These are phyloP conservation scores for Endothia cerciana DNA, from an alignment of 2,329 filamentous ascomycete genomes.

Conservation along the genomic window DNA sequence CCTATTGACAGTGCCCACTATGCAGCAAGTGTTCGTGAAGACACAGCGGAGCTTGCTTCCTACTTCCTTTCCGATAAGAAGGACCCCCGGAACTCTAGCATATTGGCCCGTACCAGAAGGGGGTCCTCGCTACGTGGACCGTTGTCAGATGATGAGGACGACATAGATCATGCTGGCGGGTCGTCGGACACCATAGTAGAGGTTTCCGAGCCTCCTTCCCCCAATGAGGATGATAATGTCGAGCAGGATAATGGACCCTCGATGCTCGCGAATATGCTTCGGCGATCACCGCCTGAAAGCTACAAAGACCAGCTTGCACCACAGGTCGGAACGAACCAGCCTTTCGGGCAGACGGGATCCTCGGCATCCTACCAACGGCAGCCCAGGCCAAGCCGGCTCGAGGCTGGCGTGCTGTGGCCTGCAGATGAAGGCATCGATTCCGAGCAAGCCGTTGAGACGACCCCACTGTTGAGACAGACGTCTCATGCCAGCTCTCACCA, in stretches of 20 bases:
- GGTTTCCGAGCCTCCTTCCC: constrained; percentile 61
- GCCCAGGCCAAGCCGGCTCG: constrained; percentile 29
- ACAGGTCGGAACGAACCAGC: neutral
- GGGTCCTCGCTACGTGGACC: constrained; percentile 15
- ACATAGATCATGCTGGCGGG: constrained; percentile 33
- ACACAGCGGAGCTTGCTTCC: constrained; percentile 84
- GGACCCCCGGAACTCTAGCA: constrained; percentile 47
- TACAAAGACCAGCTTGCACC: constrained; percentile 17
- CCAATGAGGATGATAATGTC: constrained; percentile 42
- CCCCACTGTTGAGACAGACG: constrained; percentile 49
- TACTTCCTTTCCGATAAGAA: constrained; percentile 74
- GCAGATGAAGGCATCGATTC: constrained; percentile 6
- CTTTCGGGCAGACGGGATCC: constrained; percentile 27
- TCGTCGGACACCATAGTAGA: constrained; percentile 62
- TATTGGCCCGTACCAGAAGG: constrained; percentile 45
- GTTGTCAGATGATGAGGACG: constrained; percentile 37
- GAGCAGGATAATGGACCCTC: constrained; percentile 44
- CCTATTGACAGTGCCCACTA: constrained; percentile 72
- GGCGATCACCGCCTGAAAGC: constrained; percentile 51
- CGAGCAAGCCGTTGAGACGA: constrained; percentile 43
- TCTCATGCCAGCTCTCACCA: constrained; percentile 37
- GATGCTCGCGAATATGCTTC: constrained; percentile 54
- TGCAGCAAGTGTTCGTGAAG: constrained; percentile 78
- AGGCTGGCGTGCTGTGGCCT: constrained; percentile 1
- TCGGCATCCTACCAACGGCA: constrained; percentile 25